Percentiles rank a stretch among this genome's conserved stretches.
These are phyloP conservation scores for Candida michaelii DNA, from an alignment of 805 yeast genomes.

Conservation along the genomic window DNA sequence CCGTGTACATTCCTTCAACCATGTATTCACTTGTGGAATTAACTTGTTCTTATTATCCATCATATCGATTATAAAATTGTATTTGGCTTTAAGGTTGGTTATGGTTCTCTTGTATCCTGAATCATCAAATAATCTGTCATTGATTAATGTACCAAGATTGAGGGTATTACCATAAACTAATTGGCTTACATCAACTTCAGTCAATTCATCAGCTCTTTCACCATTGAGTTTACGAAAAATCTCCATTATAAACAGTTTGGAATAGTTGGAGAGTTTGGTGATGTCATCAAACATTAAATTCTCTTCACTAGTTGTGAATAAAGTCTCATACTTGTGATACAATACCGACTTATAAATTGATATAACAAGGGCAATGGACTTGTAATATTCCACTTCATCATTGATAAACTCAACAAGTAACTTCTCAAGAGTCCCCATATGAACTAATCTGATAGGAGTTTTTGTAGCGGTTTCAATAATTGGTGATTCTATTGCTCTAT, in stretches of 20 bases:
- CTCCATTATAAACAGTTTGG: slow-evolving; percentile 5
- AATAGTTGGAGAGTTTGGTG: slow-evolving; percentile 36
- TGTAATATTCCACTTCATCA: slow-evolving; percentile 21
- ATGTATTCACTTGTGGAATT: not conserved
- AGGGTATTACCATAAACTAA: not conserved
- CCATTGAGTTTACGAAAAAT: not conserved
- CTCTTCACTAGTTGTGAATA: slow-evolving; percentile 19
- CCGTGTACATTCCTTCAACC: slow-evolving; percentile 5
- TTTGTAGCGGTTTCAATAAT: not conserved
- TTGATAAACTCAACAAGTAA: not conserved
- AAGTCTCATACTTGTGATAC: slow-evolving; percentile 12
- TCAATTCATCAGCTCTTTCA: not conserved
- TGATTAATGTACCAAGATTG: slow-evolving; percentile 7
- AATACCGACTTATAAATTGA: slow-evolving; percentile 31
- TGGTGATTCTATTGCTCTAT: not conserved
- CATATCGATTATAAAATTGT: slow-evolving; percentile 1
- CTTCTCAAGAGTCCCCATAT: not conserved
- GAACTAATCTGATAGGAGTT: too few species aligned
- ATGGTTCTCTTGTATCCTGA: slow-evolving; percentile 2
- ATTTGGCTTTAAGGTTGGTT: slow-evolving; percentile 5
- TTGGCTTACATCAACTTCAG: not conserved
- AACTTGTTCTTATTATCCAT: slow-evolving; percentile 6
- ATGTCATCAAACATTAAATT: slow-evolving; percentile 45
- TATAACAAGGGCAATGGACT: slow-evolving; percentile 26
- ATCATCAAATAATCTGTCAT: slow-evolving; percentile 7